Conservation (phyloP, 257 asterid genomes). For the Verbena officinalis region DNA sequence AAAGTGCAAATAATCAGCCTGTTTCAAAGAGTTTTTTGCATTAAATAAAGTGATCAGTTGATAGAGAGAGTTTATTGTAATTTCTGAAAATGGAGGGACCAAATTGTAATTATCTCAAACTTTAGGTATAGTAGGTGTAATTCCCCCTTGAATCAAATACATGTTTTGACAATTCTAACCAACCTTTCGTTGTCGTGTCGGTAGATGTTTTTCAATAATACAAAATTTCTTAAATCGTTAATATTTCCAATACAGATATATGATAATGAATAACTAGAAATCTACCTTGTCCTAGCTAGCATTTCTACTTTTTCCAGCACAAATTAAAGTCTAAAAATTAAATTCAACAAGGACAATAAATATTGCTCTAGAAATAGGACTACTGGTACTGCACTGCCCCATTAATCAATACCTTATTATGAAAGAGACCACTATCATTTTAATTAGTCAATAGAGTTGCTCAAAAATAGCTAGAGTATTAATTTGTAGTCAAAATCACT, state of each 20-base stretch:
- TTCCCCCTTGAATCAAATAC: no score
- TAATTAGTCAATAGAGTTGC: background rate
- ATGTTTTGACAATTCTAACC: background rate
- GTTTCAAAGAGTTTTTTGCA: no score
- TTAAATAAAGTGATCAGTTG: no score
- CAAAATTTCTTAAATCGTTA: background rate
- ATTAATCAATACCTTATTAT: background rate
- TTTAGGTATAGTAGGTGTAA: no score
- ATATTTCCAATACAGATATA: background rate
- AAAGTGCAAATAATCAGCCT: no score
- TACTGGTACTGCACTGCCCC: background rate
- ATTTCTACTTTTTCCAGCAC: slow-evolving; percentile 1
- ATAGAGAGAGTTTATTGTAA: no score
- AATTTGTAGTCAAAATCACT: no score
- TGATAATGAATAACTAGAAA: background rate
- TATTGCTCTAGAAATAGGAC: background rate
- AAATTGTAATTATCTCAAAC: no score
- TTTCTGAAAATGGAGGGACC: no score
- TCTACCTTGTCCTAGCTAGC: background rate
- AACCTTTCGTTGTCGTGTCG: slow-evolving; percentile 9
- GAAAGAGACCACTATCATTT: background rate
- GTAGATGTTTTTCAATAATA: background rate
- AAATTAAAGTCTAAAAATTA: background rate
- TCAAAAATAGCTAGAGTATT: background rate
- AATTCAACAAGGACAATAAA: background rate